These are phyloP conservation scores for Hippophae tibetana DNA, from an alignment of 306 rosid species.

Conservation along the genomic window DNA sequence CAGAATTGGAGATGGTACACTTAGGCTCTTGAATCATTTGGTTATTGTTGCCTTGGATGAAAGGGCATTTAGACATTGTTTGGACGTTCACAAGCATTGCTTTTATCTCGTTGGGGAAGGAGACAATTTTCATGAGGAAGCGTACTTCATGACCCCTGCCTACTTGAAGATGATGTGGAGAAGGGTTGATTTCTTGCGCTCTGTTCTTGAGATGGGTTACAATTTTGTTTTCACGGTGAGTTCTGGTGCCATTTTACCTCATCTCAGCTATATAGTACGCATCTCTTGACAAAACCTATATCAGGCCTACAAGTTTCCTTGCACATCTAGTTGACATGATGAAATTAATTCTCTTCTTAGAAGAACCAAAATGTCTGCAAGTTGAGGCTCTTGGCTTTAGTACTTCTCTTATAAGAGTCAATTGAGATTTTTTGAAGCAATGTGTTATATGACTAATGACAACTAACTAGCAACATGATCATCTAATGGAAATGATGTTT, in stretches of 20 bases:
- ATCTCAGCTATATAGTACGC: neutral
- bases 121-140: constrained; percentile 63
- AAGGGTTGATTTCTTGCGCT: constrained; percentile 81
- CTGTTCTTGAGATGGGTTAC: constrained; percentile 84
- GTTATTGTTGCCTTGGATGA: constrained; percentile 75
- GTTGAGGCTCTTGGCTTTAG: neutral
- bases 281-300: neutral
- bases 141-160: constrained; percentile 74
- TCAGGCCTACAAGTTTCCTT: neutral
- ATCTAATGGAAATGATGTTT: neutral
- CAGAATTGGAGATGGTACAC: constrained; percentile 62
- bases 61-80: constrained; percentile 68
- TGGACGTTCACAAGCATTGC: constrained; percentile 60
- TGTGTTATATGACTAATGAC: no score
- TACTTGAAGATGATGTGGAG: constrained; percentile 97
- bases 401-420: neutral
- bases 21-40: constrained; percentile 63
- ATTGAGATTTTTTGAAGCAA: neutral
- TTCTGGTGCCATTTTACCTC: constrained; percentile 4
- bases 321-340: neutral
- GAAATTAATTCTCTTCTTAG: neutral
- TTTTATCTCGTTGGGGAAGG: constrained; percentile 61
- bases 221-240: constrained; percentile 90
- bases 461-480: neutral
- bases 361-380: neutral